Base-by-base conservation (phyloP, 2,329 filamentous ascomycete genomes). In the Calonectria pteridis region DNA sequence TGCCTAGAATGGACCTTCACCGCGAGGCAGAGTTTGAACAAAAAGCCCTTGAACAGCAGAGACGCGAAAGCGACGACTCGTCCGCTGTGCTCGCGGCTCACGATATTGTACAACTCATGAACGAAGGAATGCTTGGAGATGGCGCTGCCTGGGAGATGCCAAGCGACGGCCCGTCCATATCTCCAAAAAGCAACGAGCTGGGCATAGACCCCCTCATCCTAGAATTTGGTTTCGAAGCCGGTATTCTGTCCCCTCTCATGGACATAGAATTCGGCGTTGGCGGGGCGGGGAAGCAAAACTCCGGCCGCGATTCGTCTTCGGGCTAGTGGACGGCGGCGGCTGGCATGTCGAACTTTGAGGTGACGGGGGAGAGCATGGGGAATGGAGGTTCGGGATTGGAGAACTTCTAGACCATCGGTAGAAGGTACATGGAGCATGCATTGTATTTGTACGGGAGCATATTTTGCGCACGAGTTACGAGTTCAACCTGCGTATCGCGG, bases 161-260 rank as follows among this genome's bases (percentile, higher is more conserved):
- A 6, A 23, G 29, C 11, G 58, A 49, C 9, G 62, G 67, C 23
- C 55, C 31, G 23, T 64, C 67, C 10, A 69, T 59, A 63, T 53
- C 55, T 2, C 55, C 67, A 11, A 49, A 49, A 9, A 69, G 55
- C 26, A 51, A 29, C 14, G 67, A 69, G 6, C 43, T 69, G 3
- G 67, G 67, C 6, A 63, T 69, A 18, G 67, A 69, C 28, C 67
- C 67, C 0, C 11, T 69, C 26, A 69, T 69, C 20, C 50, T 69
- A 6, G 67, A 69, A 37, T 59, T 69, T 18, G 67, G 67, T 2
- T 69, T 69, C 9, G 67, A 69, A 23, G 67, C 67, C 2, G 67
- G 67, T 2, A 69, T 69, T 16, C 55, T 69, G 9, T 69, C 67
- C 11, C 67, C 67, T 13, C 35, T 69, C 16, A 59, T 69, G 31